These are phyloP conservation scores for Tinospora cordifolia DNA, from an alignment of 164 flowering plant genomes.

Conservation along the genomic window DNA sequence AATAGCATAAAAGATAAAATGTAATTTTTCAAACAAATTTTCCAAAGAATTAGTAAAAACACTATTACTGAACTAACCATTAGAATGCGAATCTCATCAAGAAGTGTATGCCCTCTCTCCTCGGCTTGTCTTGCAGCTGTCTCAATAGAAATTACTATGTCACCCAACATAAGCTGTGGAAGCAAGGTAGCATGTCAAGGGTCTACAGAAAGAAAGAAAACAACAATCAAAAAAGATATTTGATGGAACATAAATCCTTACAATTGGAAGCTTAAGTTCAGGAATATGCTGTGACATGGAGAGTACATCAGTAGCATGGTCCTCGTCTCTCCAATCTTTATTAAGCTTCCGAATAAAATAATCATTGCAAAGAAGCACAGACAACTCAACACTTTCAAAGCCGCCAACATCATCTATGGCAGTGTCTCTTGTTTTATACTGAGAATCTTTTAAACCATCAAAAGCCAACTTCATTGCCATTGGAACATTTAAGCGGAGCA, in stretches of 20 bases:
- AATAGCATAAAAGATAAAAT: not conserved
- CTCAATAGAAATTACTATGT: slow-evolving; percentile 90
- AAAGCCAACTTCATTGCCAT: slow-evolving; percentile 88
- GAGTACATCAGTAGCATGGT: slow-evolving; percentile 94
- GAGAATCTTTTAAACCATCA: slow-evolving; percentile 63
- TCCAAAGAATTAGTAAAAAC: not conserved
- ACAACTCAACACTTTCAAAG: slow-evolving; percentile 72
- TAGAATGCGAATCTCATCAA: slow-evolving; percentile 91
- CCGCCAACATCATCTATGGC: slow-evolving; percentile 67
- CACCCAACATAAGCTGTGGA: slow-evolving; percentile 92
- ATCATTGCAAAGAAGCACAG: slow-evolving; percentile 87
- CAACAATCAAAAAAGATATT: not conserved
- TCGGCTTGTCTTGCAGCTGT: slow-evolving; percentile 91
- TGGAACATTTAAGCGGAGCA: slow-evolving; percentile 78
- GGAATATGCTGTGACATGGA: slow-evolving; percentile 95
- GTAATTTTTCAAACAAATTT: not conserved
- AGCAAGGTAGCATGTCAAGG: slow-evolving; percentile 7
- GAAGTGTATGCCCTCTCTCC: slow-evolving; percentile 85
- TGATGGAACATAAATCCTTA: slow-evolving; percentile 28
- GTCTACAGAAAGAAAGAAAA: not conserved
- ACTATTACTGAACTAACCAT: slow-evolving; percentile 46
- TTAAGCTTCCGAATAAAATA: slow-evolving; percentile 78
- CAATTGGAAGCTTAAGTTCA: slow-evolving; percentile 74
- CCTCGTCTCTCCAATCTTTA: slow-evolving; percentile 94
- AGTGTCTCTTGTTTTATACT: slow-evolving; percentile 66